Percentiles rank a stretch among this genome's conserved stretches.
These are phyloP conservation scores for Spathaspora passalidarum DNA, from an alignment of 805 yeast species.

Conservation along the genomic window DNA sequence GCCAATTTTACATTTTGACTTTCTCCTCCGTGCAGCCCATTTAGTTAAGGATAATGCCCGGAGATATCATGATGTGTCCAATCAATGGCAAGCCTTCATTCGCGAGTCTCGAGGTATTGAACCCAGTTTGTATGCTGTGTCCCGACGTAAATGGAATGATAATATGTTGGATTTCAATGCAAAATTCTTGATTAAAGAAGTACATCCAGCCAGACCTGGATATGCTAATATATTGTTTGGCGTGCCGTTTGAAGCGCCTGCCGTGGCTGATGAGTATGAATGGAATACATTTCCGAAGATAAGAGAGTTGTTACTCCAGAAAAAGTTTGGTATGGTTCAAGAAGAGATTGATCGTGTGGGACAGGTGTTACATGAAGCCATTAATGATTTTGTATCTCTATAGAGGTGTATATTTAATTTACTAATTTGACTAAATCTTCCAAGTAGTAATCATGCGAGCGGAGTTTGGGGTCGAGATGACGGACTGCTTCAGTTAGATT, in stretches of 20 bases:
- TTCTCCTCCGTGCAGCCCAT: constrained; percentile 22
- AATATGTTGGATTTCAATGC: constrained; percentile 56
- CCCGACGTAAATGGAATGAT: constrained; percentile 81
- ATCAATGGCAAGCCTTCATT: constrained; percentile 58
- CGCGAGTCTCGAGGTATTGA: constrained; percentile 52
- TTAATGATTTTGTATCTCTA: constrained; percentile 10
- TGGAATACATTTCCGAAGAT: constrained; percentile 76
- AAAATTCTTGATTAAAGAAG: constrained; percentile 36
- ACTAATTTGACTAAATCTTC: constrained; percentile 26
- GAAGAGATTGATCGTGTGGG: constrained; percentile 46
- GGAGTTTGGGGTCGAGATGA: constrained; percentile 16
- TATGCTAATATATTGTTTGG: constrained; percentile 70
- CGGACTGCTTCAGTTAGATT: constrained; percentile 48
- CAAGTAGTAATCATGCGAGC: constrained; percentile 29
- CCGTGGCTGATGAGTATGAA: constrained; percentile 31
- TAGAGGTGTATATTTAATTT: too few species aligned
- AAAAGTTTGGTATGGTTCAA: constrained; percentile 54
- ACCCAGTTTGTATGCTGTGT: constrained; percentile 67
- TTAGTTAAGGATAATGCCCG: constrained; percentile 34
- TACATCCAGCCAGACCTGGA: constrained; percentile 48
- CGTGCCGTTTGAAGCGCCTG: constrained; percentile 58
- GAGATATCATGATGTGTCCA: constrained; percentile 51
- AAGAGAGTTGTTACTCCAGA: constrained; percentile 58
- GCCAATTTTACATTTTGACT: constrained; percentile 21
- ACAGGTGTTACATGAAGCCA: constrained; percentile 16